phyloP scores from a whole-genome alignment of 768 basidiomycete genomes.

The Pisolithus orientalis region DNA sequence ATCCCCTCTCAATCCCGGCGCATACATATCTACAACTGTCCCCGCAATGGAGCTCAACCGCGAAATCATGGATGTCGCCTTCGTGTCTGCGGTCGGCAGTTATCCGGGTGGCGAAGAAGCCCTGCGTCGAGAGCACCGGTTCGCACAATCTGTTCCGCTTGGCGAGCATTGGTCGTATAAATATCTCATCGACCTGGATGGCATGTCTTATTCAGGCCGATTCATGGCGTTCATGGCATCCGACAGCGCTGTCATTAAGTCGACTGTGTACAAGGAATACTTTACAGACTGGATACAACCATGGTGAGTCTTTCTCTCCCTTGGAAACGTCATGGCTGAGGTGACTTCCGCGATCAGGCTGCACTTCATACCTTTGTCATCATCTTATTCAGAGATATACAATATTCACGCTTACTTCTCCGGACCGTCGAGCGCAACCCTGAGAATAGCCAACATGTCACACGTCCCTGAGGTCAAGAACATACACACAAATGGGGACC shows the following conservation, averaged over 20 bases:
- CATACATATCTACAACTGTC: constrained; percentile 56
- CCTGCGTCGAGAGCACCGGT: constrained; percentile 58
- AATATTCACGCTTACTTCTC: constrained; percentile 93
- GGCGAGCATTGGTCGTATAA: constrained; percentile 92
- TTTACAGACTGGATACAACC: constrained; percentile 91
- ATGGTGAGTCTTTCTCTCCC: constrained; percentile 43
- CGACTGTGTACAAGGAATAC: constrained; percentile 88
- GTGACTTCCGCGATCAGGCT: constrained; percentile 46
- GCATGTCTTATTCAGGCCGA: constrained; percentile 90
- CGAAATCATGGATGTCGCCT: constrained; percentile 83
- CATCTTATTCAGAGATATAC: constrained; percentile 86
- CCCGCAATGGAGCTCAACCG: constrained; percentile 58
- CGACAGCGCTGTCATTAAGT: constrained; percentile 85
- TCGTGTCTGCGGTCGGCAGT: constrained; percentile 69
- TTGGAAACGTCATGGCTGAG: constrained; percentile 1
- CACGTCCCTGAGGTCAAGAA: constrained; percentile 26
- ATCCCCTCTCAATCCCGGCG: constrained; percentile 51
- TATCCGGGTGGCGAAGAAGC: constrained; percentile 74
- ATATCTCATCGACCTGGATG: constrained; percentile 88
- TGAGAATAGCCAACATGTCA: constrained; percentile 49
- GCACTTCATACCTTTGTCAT: constrained; percentile 90
- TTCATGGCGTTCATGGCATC: constrained; percentile 83
- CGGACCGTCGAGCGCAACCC: constrained; percentile 61
- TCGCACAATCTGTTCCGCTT: constrained; percentile 70
- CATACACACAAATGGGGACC: constrained; percentile 47